These are phyloP conservation scores for Brassica carinata DNA, from an alignment of 345 rosid genomes.

Conservation along the genomic window DNA sequence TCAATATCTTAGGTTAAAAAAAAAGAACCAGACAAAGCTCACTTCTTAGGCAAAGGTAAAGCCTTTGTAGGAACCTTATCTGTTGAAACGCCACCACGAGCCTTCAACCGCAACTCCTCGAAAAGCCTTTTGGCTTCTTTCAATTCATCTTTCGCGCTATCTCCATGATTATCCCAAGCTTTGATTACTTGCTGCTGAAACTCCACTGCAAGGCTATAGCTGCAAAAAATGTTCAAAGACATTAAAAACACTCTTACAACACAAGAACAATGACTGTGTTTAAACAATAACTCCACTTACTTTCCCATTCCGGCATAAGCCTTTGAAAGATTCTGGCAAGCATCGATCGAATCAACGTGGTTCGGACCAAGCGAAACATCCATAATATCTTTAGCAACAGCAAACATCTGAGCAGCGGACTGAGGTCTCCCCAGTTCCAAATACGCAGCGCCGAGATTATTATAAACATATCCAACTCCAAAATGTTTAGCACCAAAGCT, in stretches of 20 bases:
- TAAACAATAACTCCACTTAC: constrained; percentile 39
- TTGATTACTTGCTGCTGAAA: not conserved
- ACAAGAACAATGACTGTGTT: not conserved
- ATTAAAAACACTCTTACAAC: too few relatives aligned
- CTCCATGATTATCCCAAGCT: not conserved
- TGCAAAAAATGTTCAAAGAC: too few relatives aligned
- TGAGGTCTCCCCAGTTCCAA: constrained; percentile 87
- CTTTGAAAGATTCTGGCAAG: constrained; percentile 41
- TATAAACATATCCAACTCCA: constrained; percentile 86
- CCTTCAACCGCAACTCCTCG: not conserved
- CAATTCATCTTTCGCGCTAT: not conserved
- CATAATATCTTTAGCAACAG: constrained; percentile 85
- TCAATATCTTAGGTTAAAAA: not conserved
- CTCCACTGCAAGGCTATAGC: too few relatives aligned
- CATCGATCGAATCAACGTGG: constrained; percentile 59
- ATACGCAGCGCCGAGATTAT: constrained; percentile 92
- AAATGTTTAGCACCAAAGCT: constrained; percentile 92
- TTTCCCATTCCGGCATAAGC: constrained; percentile 83
- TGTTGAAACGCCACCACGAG: constrained; percentile 42
- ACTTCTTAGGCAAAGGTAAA: constrained; percentile 47
- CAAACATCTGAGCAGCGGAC: constrained; percentile 94
- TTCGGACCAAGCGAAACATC: constrained; percentile 94
- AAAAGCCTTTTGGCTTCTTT: not conserved
- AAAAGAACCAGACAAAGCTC: not conserved
- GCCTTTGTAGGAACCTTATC: constrained; percentile 45